These are phyloP conservation scores for Phytophthora colocasiae DNA, from an alignment of 352 stramenopile species.

Conservation along the genomic window DNA sequence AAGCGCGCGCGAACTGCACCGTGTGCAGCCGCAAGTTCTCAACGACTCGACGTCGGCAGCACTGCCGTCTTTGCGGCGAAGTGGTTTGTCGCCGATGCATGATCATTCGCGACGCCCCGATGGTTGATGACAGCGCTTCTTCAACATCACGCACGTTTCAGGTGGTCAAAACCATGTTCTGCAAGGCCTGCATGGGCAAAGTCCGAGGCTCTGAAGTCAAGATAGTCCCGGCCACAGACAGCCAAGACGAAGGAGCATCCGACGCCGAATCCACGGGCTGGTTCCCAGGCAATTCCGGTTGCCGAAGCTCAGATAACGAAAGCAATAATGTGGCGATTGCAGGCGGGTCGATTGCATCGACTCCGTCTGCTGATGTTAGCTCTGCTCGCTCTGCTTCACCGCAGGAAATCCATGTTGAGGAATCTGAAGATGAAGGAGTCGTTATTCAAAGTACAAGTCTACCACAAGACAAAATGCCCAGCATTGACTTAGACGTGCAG, in stretches of 20 bases:
- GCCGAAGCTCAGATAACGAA: conserved; percentile 35
- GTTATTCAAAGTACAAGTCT: conserved; percentile 14
- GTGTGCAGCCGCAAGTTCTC: conserved; percentile 72
- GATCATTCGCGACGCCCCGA: conserved; percentile 54
- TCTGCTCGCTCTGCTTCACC: conserved; percentile 14
- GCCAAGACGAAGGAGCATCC: conserved; percentile 41
- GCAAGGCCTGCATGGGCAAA: conserved; percentile 60
- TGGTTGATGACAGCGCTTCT: conserved; percentile 29
- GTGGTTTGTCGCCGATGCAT: conserved; percentile 78
- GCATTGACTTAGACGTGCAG: conserved; percentile 28
- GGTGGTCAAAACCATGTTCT: conserved; percentile 67
- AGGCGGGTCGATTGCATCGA: conserved; percentile 21
- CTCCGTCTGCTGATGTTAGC: conserved; percentile 16
- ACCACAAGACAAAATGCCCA: conserved; percentile 19
- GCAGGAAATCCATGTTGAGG: conserved; percentile 8
- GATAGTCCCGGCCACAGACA: conserved; percentile 21
- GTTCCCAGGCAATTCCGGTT: conserved; percentile 28
- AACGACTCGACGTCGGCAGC: conserved; percentile 67
- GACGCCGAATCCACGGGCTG: conserved; percentile 42
- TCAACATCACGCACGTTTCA: conserved; percentile 51
- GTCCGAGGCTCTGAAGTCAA: conserved; percentile 43
- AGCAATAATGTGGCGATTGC: conserved; percentile 14
- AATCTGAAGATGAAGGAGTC: conserved; percentile 19
- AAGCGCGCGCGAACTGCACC: conserved; percentile 47
- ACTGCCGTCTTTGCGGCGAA: conserved; percentile 83